Evolutionary conservation across 352 stramenopile species (phyloP).

Genomic region (Globisporangium canariense): DNA sequence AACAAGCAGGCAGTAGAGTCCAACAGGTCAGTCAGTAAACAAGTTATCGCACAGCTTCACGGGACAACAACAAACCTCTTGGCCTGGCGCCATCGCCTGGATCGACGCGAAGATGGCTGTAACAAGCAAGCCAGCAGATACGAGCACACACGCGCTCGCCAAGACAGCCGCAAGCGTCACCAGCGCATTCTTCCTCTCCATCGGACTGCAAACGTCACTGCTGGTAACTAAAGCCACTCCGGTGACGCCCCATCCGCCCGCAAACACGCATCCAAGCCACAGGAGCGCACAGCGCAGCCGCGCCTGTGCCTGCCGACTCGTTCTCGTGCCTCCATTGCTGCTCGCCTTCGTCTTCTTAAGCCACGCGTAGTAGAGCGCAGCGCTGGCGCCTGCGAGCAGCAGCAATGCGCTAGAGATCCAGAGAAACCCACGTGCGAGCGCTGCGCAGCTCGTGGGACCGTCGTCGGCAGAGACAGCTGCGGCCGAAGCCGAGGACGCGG

Average conservation of each 20-base stretch:
- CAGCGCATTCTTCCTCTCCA: neutral
- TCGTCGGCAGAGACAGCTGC: neutral
- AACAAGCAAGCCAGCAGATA: neutral
- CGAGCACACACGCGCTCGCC: constrained; percentile 3
- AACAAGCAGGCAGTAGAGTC: neutral
- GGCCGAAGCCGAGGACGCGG: neutral
- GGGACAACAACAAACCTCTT: constrained; percentile 19
- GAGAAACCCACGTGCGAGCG: neutral
- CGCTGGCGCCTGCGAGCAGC: neutral
- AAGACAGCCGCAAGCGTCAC: constrained; percentile 4
- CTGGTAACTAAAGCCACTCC: neutral
- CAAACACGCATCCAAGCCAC: neutral
- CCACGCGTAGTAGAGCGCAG: neutral
- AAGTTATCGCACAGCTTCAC: neutral
- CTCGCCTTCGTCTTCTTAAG: neutral
- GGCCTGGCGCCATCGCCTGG: neutral
- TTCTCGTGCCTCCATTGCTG: neutral
- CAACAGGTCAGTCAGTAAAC: neutral
- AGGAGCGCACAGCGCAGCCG: neutral
- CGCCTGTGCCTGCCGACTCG: neutral
- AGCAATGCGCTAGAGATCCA: constrained; percentile 5
- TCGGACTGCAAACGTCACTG: neutral
- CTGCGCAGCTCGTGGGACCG: neutral
- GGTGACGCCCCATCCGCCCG: neutral
- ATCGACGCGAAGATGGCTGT: neutral